Evolutionary conservation across 2,329 filamentous ascomycete genomes (phyloP), one percentile per base, ranked within the genome.

Genomic region (Sporothrix schenckii): DNA sequence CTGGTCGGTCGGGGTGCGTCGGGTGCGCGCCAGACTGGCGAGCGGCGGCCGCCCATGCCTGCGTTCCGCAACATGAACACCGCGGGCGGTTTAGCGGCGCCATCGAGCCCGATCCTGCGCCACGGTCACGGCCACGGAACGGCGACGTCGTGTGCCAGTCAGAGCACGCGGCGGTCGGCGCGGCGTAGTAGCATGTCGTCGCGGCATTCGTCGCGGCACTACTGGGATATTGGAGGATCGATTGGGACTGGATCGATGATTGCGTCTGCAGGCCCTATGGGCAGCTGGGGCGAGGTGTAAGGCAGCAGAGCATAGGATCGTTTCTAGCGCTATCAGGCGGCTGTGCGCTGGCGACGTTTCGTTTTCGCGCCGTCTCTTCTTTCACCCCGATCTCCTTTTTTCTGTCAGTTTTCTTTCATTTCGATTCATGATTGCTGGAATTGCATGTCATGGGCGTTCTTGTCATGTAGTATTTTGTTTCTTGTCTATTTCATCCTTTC

Each of bases 201-300:
- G 68, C 70, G 70, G 30, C 70, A 66, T 19, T 71, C 70, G 70
- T 71, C 70, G 60, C 83, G 93, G 68, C 92, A 97, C 78, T 97
- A 96, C 79, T 97, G 94, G 94, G 94, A 97, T 78, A 88, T 97
- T 74, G 92, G 92, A 34, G 91, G 89, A 6, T 93, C 89, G 75
- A 86, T 93, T 30, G 92, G 91, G 1, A 94, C 91, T 69, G 91
- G 91, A 3, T 92, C 89, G 74, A 83, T 89, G 72, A 87, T 92
- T 78, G 88, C 87, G 2, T 85, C 87, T 63, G 87, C 86, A 52
- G 90, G 89, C 0, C 87, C 86, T 10, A 88, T 91, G 84, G 92
- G 92, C 19, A 89, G 87, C 74, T 95, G 92, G 92, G 92, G 91
- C 11, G 92, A 94, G 80, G 87, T 91, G 34, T 91, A 30, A 50